Percentiles rank a stretch among this genome's conserved stretches.
Evolutionary conservation across 805 yeast species (phyloP).

Genomic region (Candida germanica): DNA sequence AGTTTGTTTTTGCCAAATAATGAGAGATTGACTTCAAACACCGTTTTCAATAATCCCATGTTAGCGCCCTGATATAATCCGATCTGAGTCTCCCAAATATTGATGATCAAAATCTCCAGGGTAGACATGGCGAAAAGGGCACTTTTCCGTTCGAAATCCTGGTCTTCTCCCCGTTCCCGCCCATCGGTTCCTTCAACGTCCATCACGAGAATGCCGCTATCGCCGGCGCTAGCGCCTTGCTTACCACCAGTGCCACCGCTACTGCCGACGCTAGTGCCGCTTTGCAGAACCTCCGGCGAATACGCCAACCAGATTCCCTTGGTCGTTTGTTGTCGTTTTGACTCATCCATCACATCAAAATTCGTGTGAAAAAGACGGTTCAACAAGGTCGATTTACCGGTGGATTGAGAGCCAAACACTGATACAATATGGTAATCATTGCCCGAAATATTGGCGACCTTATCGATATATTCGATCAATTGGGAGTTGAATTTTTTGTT

Average conservation of each 20-base stretch:
- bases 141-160: slow-evolving; percentile 95
- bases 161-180: slow-evolving; percentile 96
- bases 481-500: slow-evolving; percentile 48
- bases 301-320: slow-evolving; percentile 47
- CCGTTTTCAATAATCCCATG: slow-evolving; percentile 92
- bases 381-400: slow-evolving; percentile 91
- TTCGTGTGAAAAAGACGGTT: slow-evolving; percentile 81
- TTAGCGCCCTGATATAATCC: slow-evolving; percentile 98
- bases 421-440: slow-evolving; percentile 84
- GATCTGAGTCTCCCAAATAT: slow-evolving; percentile 96
- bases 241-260: too few relatives aligned
- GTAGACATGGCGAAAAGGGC: slow-evolving; percentile 93
- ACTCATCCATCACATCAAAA: slow-evolving; percentile 92
- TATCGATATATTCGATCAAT: slow-evolving; percentile 33
- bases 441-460: slow-evolving; percentile 41
- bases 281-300: slow-evolving; percentile 29
- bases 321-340: slow-evolving; percentile 78
- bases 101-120: slow-evolving; percentile 83
- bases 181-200: slow-evolving; percentile 99
- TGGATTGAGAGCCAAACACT: slow-evolving; percentile 95
- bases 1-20: slow-evolving; percentile 64
- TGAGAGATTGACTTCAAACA: slow-evolving; percentile 89
- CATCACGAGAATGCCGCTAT: slow-evolving; percentile 63
- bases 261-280: slow-evolving; percentile 3
- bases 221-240: slow-evolving; percentile 21